Percentiles rank a stretch among this genome's conserved stretches.
These are phyloP conservation scores for Aspergillus incahuasiensis DNA, from an alignment of 495 filamentous ascomycete species.

Conservation along the genomic window DNA sequence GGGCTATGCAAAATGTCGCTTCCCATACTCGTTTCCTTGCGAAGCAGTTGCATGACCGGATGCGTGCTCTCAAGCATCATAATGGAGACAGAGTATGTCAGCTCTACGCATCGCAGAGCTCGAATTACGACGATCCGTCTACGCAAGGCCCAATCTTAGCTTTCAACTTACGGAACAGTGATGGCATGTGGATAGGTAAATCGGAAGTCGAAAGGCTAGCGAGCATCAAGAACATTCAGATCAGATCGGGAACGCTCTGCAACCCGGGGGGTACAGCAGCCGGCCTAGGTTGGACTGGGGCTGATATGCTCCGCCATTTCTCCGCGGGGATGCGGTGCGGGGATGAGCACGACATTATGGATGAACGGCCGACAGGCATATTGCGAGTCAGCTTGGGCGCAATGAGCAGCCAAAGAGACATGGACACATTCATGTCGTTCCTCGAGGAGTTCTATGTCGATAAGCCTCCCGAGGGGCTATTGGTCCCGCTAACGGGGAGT, in stretches of 20 bases:
- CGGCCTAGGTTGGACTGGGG: slow-evolving; percentile 61
- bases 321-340: slow-evolving; percentile 75
- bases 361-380: slow-evolving; percentile 83
- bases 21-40: slow-evolving; percentile 69
- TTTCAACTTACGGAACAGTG: slow-evolving; percentile 70
- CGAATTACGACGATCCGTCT: slow-evolving; percentile 35
- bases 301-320: slow-evolving; percentile 79
- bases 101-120: slow-evolving; percentile 51
- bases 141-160: slow-evolving; percentile 75
- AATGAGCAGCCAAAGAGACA: slow-evolving; percentile 77
- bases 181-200: slow-evolving; percentile 71
- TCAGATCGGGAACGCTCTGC: slow-evolving; percentile 83
- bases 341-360: slow-evolving; percentile 72
- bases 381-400: slow-evolving; percentile 80
- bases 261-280: slow-evolving; percentile 82
- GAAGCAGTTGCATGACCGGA: slow-evolving; percentile 50
- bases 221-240: slow-evolving; percentile 68
- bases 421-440: slow-evolving; percentile 65
- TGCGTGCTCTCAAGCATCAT: slow-evolving; percentile 57
- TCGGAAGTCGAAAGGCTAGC: slow-evolving; percentile 82
- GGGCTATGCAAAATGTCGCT: slow-evolving; percentile 65
- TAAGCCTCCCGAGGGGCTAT: slow-evolving; percentile 23
- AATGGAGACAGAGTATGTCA: slow-evolving; percentile 64
- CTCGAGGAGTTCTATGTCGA: slow-evolving; percentile 75
- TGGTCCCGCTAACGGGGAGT: slow-evolving; percentile 18